Base-by-base conservation (phyloP, 768 basidiomycete species). In the Lactifluus hygrophoroides region DNA sequence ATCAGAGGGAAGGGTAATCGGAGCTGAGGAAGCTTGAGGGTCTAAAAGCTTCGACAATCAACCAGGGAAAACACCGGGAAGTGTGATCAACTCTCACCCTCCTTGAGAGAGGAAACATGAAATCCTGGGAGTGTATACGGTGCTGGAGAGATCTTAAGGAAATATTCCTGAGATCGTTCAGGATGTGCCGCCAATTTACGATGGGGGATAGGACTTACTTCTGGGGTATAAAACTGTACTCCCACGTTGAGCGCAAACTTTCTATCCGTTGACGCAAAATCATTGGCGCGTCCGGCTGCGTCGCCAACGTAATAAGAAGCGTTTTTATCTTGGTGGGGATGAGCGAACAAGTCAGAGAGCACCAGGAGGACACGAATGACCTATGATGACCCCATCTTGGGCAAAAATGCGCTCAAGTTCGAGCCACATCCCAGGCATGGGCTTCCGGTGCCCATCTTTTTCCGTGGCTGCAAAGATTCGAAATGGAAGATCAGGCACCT, bases 381-480 rank as follows among this genome's bases (percentile, higher is more conserved):
- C 88, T 65, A 95, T 87, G 16, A 74, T 69, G 6, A 86, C 71
- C 11, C 79, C 78, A 34, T 82, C 78, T 57, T 78, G 72, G 6
- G 69, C 70, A 65, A 84, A 89, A 37, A 89, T 74, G 2, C 73
- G 74, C 64, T 84, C 80, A 46, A 94, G 71, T 61, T 85, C 84
- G 56, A 79, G 74, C 84, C 86, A 95, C 79, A 94, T 92, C 3
- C 91, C 91, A 11, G 81, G 82, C 76, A 90, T 85, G 3, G 94
- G 94, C 70, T 96, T 96, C 16, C 94, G 76, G 65, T 81, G 90
- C 32, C 76, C 76, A 65, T 95, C 92, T 62, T 77, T 83, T 5
- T 77, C 81, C 2, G 78, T 82, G 0, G 92, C 92, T 8, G 88
- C 93, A 56, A 93, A 79, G 35, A 95, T 63, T 44, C 80, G 82